Base-by-base conservation (phyloP, 768 basidiomycete species). In the Clitopilus passeckerianus region DNA sequence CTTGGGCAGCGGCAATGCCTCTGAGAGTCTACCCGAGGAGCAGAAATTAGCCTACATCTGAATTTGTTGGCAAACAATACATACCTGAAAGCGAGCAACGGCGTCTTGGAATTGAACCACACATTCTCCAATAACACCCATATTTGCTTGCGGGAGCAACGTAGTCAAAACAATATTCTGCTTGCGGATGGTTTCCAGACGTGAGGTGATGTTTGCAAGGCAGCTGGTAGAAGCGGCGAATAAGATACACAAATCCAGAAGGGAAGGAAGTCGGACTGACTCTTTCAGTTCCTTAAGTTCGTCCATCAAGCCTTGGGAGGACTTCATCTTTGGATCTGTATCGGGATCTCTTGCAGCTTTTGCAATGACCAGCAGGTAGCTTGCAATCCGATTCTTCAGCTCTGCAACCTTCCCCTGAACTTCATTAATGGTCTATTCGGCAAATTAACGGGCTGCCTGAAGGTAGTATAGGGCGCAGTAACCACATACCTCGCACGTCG, bases 311-410 rank as follows among this genome's bases (percentile, higher is more conserved):
- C 22, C 30, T 34, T 34, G 54, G 14, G 33, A 23, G 16, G 22
- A 15, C 10, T 37, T 55, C 27, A 33, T 8, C 46, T 1, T n/a
- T 5, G 16, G 46, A 5, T 50, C 46, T 9, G 14, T 34, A n/a
- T 34, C 30, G 5, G 30, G n/a, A 18, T 37, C 54, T 34, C 34
- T 37, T 12, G 35, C 35, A 5, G 20, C 30, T 24, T 55, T 55
- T 7, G 35, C 35, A 18, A 55, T 55, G n/a, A 37, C 54, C 2
- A 55, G 54, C 5, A 37, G n/a, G 30, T n/a, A 34, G 30, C 27
- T 34, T 55, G n/a, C 54, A 37, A 55, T 55, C 14, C 35, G 54
- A 23, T 55, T 37, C 35, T 55, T 55, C 30, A 55, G 54, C 7
- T 33, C 33, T 12, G 24, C n/a, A 23, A 55, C 27, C 23, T n/a